Evolutionary conservation across 805 yeast species (phyloP), one percentile per base, ranked within the genome.

Genomic region (Wickerhamiella qilinensis): DNA sequence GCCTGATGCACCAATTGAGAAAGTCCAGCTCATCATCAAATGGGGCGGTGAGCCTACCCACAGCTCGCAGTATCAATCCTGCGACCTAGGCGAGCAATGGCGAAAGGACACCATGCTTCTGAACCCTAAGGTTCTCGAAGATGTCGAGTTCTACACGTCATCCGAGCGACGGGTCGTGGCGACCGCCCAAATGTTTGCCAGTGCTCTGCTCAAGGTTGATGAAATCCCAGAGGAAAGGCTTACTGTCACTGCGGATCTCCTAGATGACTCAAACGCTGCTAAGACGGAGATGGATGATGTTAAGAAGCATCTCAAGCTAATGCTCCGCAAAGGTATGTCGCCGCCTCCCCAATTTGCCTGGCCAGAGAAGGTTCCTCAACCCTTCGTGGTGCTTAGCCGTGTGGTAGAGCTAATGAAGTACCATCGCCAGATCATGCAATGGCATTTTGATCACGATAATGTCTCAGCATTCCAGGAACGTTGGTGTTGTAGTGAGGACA

Each of bases 11-110:
- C 75, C 77, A 25, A 91, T 91, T 17, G 96, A 88, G 47, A 91
- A 91, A 55, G 96, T 88, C 19, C 98, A 91, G 58, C 76, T 91
- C 45, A 93, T 91, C 44, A 65, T 91, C 50, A 91, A 91, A 57
- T 91, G 98, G 98, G 98, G 98, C 50, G 99, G 99, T 46, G 99
- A 91, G 58, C 96, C 98, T 4, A 91, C 99, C 1, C 99, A 91
- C 57, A 85, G 96, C 9, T 96, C 97, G 2, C 72, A 77, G 45
- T 81, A 84, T 56, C 99, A 91, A 61, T 93, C 95, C 1, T 71
- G 77, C 21, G 99, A 91, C 58, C 72, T 91, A 16, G 99, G 98
- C 38, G 97, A 88, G 54, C 95, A 86, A 59, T 70, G 81, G 63
- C 75, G 98, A 52, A 94, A 88, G 55, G 94, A 91, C 57, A 71